Evolutionary conservation across 2,329 filamentous ascomycete species (phyloP).

Genomic region (Monilinia fructigena): DNA sequence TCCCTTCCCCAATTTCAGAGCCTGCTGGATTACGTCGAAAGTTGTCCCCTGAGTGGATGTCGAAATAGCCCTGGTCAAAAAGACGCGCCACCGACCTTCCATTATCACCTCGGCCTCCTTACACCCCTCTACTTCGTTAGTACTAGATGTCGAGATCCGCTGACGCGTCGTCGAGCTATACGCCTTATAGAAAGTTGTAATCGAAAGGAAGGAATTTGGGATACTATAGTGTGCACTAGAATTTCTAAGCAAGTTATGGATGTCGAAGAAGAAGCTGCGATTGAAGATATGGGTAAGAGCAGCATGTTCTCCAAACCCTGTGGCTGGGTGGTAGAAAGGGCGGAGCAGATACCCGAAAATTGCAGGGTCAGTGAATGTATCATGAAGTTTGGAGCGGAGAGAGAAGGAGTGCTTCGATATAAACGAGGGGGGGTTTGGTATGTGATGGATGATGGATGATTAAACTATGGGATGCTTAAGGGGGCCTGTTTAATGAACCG

Average conservation of each 20-base stretch:
- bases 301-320: not conserved
- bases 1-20: not conserved
- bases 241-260: constrained; percentile 6
- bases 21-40: constrained; percentile 9
- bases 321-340: not conserved
- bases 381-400: not conserved
- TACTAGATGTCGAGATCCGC: constrained; percentile 12
- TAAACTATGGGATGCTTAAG: not conserved
- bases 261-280: constrained; percentile 14
- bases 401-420: not conserved
- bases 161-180: constrained; percentile 1
- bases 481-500: not conserved
- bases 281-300: not conserved
- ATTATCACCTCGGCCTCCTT: constrained; percentile 13
- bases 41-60: not conserved
- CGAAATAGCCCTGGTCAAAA: not conserved
- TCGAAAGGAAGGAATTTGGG: constrained; percentile 11
- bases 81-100: not conserved
- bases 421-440: not conserved
- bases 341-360: constrained; percentile 6
- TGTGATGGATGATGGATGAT: not conserved
- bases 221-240: constrained; percentile 7
- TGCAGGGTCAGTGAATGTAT: constrained; percentile 7
- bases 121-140: constrained; percentile 4
- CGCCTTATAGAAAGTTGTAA: constrained; percentile 6